These are phyloP conservation scores for Puccinia coronata DNA, from an alignment of 1,284 basidiomycete species.

Conservation along the genomic window DNA sequence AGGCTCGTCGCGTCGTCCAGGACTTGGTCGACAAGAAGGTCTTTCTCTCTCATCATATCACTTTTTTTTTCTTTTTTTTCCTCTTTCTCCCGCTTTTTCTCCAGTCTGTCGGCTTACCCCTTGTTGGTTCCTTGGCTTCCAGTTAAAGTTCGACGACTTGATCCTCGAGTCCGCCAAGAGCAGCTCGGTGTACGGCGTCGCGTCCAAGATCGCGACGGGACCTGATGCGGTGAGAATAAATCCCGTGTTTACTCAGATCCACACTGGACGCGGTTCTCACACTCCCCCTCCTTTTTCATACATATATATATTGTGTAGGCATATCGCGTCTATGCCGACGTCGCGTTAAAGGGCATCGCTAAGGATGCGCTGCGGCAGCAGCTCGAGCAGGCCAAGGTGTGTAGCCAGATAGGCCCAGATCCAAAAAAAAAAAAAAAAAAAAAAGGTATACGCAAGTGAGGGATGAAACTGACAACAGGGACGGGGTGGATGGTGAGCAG, in stretches of 20 bases:
- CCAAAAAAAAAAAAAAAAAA: neutral
- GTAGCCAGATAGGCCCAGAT: neutral
- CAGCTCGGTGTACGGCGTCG: slow-evolving; percentile 79
- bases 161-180: slow-evolving; percentile 89
- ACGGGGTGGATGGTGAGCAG: too few species aligned
- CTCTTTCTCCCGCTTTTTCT: neutral
- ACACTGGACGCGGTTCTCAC: too few species aligned
- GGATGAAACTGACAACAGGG: too few species aligned
- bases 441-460: neutral
- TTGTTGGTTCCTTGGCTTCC: slow-evolving; percentile 1
- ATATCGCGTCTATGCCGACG: slow-evolving; percentile 76
- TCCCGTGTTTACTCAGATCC: neutral
- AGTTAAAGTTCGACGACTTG: slow-evolving; percentile 80
- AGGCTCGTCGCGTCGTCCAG: slow-evolving; percentile 65
- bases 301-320: slow-evolving; percentile 66
- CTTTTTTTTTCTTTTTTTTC: neutral
- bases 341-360: slow-evolving; percentile 76
- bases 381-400: slow-evolving; percentile 69
- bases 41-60: neutral
- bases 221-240: slow-evolving; percentile 69
- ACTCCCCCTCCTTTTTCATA: too few species aligned
- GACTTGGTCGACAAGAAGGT: slow-evolving; percentile 56
- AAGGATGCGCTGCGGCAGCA: slow-evolving; percentile 73
- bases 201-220: slow-evolving; percentile 78
- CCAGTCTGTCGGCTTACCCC: neutral